Evolutionary conservation across 768 basidiomycete species (phyloP), one percentile per base, ranked within the genome.

Genomic region (Russula earlei): DNA sequence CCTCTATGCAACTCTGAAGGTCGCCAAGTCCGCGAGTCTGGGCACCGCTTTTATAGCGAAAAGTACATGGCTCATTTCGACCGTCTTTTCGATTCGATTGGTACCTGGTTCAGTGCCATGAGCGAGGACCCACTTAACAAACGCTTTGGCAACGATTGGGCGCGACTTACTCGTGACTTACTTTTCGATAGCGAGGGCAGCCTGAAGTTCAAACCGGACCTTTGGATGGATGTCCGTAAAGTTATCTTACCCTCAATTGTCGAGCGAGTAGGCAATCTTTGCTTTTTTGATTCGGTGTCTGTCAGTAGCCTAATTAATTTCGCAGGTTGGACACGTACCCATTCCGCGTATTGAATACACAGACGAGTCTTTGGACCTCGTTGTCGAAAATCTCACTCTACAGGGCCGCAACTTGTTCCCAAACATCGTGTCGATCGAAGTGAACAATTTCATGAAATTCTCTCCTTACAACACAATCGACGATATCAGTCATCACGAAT

Each of bases 301-400:
- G 38, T 40, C n/a, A 24, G 11, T 10, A 29, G 7, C 6, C 12
- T 43, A 20, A 45, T 25, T 19, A 17, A 5, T 48, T 27, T 11
- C 24, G 2, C 25, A 87, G 81, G 74, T 86, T 48, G 85, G 85
- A 20, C 86, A 90, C 64, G 67, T 94, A 52, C 92, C 92, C 7
- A 94, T 98, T 61, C 95, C 95, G 0, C 85, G 92, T 34, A 82
- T 93, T 67, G 94, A 96, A 70, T 98, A 96, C 72, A 85, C 87
- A 34, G 91, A 95, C 69, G 85, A 91, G 49, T 66, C 76, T 6
- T 71, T 94, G 58, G 94, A 96, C 63, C 78, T 96, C 42, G 89
- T 95, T 55, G 82, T 97, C 60, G 95, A 97, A 76, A 97, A 95
- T 69, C 78, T 97, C 33, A 87, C 88, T 1, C 76, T 94, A 17